Evolutionary conservation across 2,329 filamentous ascomycete genomes (phyloP), one percentile per base, ranked within the genome.

Genomic region (Phyllosticta ampelicida): DNA sequence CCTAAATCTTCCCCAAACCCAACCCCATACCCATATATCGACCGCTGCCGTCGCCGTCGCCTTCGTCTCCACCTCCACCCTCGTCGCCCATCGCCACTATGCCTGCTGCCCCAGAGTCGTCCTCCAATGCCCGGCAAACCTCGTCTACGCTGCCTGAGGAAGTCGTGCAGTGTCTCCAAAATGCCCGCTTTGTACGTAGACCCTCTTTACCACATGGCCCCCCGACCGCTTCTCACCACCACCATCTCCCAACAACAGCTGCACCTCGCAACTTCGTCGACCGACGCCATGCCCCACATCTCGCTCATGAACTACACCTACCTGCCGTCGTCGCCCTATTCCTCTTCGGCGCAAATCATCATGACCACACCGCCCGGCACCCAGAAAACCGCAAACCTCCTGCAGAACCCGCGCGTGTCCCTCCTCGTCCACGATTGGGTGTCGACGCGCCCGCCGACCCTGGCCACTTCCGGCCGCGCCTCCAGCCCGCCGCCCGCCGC

Each of bases 271-370:
- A 99, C 94, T 59, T 95, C 88, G 72, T 95, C 89, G 72, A 84
- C 84, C 65, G 80, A 87, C 64, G 87, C 94, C 67, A 79, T 85
- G 62, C 94, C 94, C 9, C 90, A 97, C 71, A 89, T 97, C 64
- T 95, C 90, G 44, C 84, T 99, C 63, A 99, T 99, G 94, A 96
- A 95, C 78, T 97, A 97, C 78, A 97, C 94, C 68, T 97, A 96
- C 75, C 86, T 99, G 20, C 87, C 90, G 48, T 84, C 80, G 5
- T 67, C 68, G 11, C 89, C 87, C 16, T 85, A 84, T 48, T 86
- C 84, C 72, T 80, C 82, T 48, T 69, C 80, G 55, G 76, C 77
- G 13, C 72, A 90, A n/a, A 87, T 90, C 63, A 95, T 97, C 69
- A 87, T 97, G 78, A 97, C 94, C 58, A 95, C 87, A 51, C 90